Evolutionary conservation across 148 eudicot genomes (phyloP), one percentile per base, ranked within the genome.

Genomic region (Simmondsia chinensis): DNA sequence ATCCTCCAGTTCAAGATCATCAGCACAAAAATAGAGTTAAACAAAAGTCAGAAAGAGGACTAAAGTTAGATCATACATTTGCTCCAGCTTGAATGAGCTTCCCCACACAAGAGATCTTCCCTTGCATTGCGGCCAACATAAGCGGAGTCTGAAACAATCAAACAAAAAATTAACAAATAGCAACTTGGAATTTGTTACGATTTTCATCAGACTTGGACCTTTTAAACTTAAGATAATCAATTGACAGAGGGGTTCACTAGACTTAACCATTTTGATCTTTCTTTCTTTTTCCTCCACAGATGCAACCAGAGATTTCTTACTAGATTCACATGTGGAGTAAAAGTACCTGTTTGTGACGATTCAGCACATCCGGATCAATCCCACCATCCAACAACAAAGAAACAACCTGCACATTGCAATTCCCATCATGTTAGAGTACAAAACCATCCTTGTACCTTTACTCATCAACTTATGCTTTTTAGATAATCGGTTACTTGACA

Each of bases 101-200:
- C 32, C 65, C 46, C 49, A 91, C 94, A 60, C 99, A 91, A 25
- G 73, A 65, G 43, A 82, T 72, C 72, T 73, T 77, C 47, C 99
- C 96, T 44, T 76, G 77, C 83, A 82, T 86, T 63, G 94, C 89
- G 64, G 99, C 94, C 77, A 91, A 47, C 99, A 91, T 91, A 17
- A 91, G 63, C 39, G 99, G 99, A 56, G 96, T 91, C 99, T 91
- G 59, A 43, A 68, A 0, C n/a, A n/a, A n/a, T n/a, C n/a, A n/a
- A n/a, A 45, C 35, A 24, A 39, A 30, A 40, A 43, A 27, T 30
- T 23, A 46, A 53, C 12, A 22, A n/a, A n/a, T n/a, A 33, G 14
- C 18, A 30, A 27, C 16, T n/a, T 18, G n/a, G n/a, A 32, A 55
- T 7, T n/a, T 27, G 2, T n/a, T 29, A 18, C 5, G 14, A 7